Conservation (phyloP, 495 filamentous ascomycete species). For the Hypoxylon lienhwacheense region DNA sequence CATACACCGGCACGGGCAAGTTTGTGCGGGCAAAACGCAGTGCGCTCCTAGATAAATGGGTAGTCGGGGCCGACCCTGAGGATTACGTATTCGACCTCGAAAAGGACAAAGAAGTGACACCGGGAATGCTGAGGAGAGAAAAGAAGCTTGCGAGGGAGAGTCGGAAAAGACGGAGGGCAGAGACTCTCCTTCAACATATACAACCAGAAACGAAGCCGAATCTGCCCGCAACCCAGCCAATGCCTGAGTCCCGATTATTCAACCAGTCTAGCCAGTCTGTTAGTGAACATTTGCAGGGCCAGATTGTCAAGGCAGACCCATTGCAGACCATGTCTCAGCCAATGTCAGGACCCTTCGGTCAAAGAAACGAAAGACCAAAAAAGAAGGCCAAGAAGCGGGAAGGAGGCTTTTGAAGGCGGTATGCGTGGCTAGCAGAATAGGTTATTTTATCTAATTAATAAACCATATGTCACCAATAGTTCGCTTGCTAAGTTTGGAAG, state of each 20-base stretch:
- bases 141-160: slow-evolving; percentile 31
- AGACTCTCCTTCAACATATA: slow-evolving; percentile 30
- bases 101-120: slow-evolving; percentile 19
- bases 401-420: slow-evolving; percentile 32
- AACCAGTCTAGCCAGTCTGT: slow-evolving; percentile 30
- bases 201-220: slow-evolving; percentile 23
- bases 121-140: slow-evolving; percentile 26
- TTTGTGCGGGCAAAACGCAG: slow-evolving; percentile 30
- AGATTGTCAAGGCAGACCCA: slow-evolving; percentile 23
- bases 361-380: slow-evolving; percentile 32
- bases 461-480: too few species aligned
- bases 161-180: slow-evolving; percentile 35
- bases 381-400: slow-evolving; percentile 39
- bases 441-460: too few species aligned
- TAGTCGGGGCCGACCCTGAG: slow-evolving; percentile 24
- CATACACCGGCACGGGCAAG: slow-evolving; percentile 37
- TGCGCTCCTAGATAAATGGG: slow-evolving; percentile 38
- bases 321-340: slow-evolving; percentile 47
- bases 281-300: slow-evolving; percentile 19
- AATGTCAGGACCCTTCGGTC: slow-evolving; percentile 42
- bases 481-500: too few species aligned
- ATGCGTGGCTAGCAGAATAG: too few species aligned
- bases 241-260: slow-evolving; percentile 18
- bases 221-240: slow-evolving; percentile 36
- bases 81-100: slow-evolving; percentile 39